These are phyloP conservation scores for Botryosphaeria dothidea DNA, from an alignment of 2,329 filamentous ascomycete genomes.

Conservation along the genomic window DNA sequence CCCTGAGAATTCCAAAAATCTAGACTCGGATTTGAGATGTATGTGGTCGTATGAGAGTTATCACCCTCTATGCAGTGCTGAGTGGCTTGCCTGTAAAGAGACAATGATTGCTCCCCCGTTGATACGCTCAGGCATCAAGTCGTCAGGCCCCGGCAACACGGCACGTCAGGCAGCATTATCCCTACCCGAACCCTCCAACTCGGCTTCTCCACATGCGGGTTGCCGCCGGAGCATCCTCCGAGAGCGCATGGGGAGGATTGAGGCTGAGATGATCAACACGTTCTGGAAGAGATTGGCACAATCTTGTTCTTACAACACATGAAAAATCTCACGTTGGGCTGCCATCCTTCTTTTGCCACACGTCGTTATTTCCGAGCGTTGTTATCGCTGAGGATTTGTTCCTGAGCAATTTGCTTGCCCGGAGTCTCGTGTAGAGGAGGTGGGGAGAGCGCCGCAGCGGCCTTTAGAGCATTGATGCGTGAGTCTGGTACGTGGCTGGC, in stretches of 20 bases:
- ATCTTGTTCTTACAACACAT: neutral
- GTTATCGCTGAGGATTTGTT: neutral
- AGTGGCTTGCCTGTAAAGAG: neutral
- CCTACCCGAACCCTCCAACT: neutral
- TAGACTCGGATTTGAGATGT: neutral
- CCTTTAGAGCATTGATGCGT: neutral
- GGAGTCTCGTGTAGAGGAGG: neutral
- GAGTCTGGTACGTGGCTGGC: neutral
- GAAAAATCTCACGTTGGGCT: neutral
- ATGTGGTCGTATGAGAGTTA: no score
- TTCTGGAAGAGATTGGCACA: neutral
- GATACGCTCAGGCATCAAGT: neutral
- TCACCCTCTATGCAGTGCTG: neutral
- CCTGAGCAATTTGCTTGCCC: neutral
- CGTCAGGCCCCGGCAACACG: neutral
- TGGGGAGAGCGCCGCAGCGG: neutral
- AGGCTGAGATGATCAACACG: neutral
- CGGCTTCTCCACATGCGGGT: neutral
- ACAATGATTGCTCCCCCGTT: neutral
- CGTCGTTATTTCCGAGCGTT: neutral
- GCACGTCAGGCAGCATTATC: slow-evolving; percentile 2
- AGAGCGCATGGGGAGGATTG: neutral
- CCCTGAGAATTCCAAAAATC: neutral
- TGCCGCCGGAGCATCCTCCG: neutral
- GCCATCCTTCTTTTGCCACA: neutral